Evolutionary conservation across 495 filamentous ascomycete species (phyloP).

Genomic region (Mycothermus thermophilus): DNA sequence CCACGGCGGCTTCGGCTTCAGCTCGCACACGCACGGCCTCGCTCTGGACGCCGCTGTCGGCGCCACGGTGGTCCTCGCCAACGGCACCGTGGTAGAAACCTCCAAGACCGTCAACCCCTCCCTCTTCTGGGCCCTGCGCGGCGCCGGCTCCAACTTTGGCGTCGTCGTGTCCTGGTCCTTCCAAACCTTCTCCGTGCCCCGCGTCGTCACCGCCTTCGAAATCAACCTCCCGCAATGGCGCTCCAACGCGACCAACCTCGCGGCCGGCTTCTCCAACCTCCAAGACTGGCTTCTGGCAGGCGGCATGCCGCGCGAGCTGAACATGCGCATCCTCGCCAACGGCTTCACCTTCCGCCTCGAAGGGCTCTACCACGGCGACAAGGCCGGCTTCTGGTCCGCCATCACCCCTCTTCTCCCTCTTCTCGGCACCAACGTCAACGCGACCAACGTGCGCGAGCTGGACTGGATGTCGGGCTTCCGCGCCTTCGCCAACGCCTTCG

Average conservation of each 20-base stretch:
- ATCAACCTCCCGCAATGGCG: constrained; percentile 26
- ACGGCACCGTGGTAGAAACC: constrained; percentile 23
- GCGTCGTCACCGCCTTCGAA: constrained; percentile 26
- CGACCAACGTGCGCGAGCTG: constrained; percentile 20
- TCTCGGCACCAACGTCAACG: constrained; percentile 19
- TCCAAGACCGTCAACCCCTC: constrained; percentile 30
- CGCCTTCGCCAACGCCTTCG: constrained; percentile 28
- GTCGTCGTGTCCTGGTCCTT: constrained; percentile 29
- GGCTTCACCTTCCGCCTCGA: constrained; percentile 27
- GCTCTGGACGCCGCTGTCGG: constrained; percentile 32
- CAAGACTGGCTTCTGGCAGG: constrained; percentile 25
- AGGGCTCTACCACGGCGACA: constrained; percentile 28
- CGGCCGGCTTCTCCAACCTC: constrained; percentile 14
- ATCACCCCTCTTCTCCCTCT: constrained; percentile 25
- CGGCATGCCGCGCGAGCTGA: constrained; percentile 31
- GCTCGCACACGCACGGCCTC: constrained; percentile 31
- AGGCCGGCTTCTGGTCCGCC: constrained; percentile 19
- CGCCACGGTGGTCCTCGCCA: constrained; percentile 30
- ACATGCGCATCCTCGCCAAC: constrained; percentile 30
- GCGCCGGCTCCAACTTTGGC: constrained; percentile 31
- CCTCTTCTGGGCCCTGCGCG: constrained; percentile 32
- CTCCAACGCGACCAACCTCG: constrained; percentile 19
- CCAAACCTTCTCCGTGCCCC: constrained; percentile 31
- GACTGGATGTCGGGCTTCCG: constrained; percentile 29
- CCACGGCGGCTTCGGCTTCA: constrained; percentile 34